A percentile compares a stretch with the other conserved stretches of the same genome.
Evolutionary conservation across 2,329 filamentous ascomycete species (phyloP).

Genomic region (Apiospora sp.): DNA sequence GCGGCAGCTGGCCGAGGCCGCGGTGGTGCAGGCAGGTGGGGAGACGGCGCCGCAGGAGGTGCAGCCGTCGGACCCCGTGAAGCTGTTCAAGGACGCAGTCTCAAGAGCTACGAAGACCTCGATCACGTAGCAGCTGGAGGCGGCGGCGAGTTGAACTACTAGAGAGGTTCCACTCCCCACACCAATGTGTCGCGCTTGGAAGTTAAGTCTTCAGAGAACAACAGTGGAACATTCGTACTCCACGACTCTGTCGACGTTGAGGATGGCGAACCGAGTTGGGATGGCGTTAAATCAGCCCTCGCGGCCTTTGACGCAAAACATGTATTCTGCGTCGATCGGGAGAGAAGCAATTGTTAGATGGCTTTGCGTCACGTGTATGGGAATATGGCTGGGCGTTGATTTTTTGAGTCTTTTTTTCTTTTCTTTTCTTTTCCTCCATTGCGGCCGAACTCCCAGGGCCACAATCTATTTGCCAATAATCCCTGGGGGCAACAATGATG

Average conservation of each 20-base stretch:
- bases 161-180: slow-evolving; percentile 34
- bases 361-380: neutral
- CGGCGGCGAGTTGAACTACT: slow-evolving; percentile 91
- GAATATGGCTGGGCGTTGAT: slow-evolving; percentile 15
- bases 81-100: slow-evolving; percentile 87
- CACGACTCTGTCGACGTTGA: neutral
- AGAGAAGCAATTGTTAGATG: slow-evolving; percentile 6
- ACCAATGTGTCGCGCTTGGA: slow-evolving; percentile 2
- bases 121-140: slow-evolving; percentile 82
- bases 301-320: slow-evolving; percentile 4
- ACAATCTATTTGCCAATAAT: neutral
- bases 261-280: slow-evolving; percentile 4
- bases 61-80: slow-evolving; percentile 85
- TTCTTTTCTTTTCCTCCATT: neutral
- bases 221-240: neutral
- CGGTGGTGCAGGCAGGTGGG: slow-evolving; percentile 67
- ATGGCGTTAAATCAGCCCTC: slow-evolving; percentile 5
- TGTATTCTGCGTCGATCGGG: neutral
- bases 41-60: slow-evolving; percentile 76
- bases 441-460: neutral
- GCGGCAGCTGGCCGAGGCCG: slow-evolving; percentile 61
- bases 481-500: neutral
- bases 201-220: neutral
- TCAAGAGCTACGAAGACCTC: slow-evolving; percentile 97
- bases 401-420: neutral